Conservation (phyloP, 441 rosid genomes). For the Erysimum cheiri region DNA sequence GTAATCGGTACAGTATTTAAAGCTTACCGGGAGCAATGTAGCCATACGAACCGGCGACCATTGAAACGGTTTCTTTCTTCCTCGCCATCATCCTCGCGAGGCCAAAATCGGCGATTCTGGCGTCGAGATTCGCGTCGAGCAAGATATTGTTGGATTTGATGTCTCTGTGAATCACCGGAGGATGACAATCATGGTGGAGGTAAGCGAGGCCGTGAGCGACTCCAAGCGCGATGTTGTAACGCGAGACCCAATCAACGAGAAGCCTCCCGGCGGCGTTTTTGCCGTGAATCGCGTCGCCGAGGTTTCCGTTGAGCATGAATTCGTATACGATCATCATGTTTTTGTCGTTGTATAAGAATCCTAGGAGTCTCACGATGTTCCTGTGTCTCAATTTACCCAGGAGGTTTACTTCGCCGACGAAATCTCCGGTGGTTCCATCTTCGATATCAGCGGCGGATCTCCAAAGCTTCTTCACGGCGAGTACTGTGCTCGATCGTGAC, state of each 20-base stretch:
- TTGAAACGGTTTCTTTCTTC: conserved; percentile 65
- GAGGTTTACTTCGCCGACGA: conserved; percentile 62
- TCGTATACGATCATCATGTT: conserved; percentile 64
- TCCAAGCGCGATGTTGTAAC: conserved; percentile 62
- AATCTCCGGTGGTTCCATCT: conserved; percentile 56
- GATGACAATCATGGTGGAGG: conserved; percentile 71
- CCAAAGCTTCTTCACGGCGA: conserved; percentile 91
- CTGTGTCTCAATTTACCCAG: conserved; percentile 65
- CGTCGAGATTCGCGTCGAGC: conserved; percentile 63
- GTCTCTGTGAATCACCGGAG: conserved; percentile 67
- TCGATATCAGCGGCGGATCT: conserved; percentile 67
- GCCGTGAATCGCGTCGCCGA: conserved; percentile 63
- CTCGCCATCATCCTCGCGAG: conserved; percentile 66
- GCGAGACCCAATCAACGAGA: conserved; percentile 66
- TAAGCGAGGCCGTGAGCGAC: conserved; percentile 69
- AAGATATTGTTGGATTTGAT: conserved; percentile 62
- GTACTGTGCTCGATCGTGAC: conserved; percentile 51
- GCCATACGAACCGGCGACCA: conserved; percentile 74
- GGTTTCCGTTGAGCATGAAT: conserved; percentile 66
- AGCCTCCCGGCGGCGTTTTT: conserved; percentile 58
- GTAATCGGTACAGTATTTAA: conserved; percentile 1
- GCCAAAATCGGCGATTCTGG: conserved; percentile 69
- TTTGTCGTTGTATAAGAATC: conserved; percentile 57
- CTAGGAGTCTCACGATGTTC: conserved; percentile 63
- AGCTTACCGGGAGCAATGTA: conserved; percentile 70